These are phyloP conservation scores for Astrothelium macrocarpum DNA, from an alignment of 495 filamentous ascomycete species.

Conservation along the genomic window DNA sequence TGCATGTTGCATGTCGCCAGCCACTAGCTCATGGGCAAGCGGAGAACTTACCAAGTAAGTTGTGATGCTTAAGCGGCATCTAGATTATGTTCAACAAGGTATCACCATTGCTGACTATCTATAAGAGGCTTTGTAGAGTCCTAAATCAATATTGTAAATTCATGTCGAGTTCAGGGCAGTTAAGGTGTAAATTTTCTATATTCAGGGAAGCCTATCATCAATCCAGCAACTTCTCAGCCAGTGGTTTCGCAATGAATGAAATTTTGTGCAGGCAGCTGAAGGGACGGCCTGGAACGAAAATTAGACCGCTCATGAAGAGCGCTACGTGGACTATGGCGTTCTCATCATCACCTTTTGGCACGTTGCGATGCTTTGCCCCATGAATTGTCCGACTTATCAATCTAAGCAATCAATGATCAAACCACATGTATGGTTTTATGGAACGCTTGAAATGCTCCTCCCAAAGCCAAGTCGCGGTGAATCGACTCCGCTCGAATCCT, in stretches of 20 bases:
- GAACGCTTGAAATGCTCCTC: background rate
- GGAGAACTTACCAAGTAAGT: background rate
- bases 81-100: background rate
- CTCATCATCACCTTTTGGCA: background rate
- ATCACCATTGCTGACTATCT: no score
- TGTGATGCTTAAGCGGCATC: background rate
- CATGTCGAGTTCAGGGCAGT: no score
- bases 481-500: background rate
- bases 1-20: background rate
- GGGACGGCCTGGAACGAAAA: background rate
- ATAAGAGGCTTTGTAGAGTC: no score
- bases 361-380: background rate
- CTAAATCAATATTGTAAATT: no score
- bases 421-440: background rate
- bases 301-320: background rate
- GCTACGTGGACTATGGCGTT: background rate
- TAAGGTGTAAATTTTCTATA: no score
- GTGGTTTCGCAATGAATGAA: no score
- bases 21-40: no score
- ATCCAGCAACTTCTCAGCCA: no score
- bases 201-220: no score
- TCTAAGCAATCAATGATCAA: background rate
- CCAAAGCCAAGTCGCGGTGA: background rate
- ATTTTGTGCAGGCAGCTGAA: background rate
- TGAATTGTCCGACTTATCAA: background rate